Percentiles rank a stretch among this genome's conserved stretches.
Evolutionary conservation across 345 rosid species (phyloP).

Genomic region (Cardamine resedifolia): DNA sequence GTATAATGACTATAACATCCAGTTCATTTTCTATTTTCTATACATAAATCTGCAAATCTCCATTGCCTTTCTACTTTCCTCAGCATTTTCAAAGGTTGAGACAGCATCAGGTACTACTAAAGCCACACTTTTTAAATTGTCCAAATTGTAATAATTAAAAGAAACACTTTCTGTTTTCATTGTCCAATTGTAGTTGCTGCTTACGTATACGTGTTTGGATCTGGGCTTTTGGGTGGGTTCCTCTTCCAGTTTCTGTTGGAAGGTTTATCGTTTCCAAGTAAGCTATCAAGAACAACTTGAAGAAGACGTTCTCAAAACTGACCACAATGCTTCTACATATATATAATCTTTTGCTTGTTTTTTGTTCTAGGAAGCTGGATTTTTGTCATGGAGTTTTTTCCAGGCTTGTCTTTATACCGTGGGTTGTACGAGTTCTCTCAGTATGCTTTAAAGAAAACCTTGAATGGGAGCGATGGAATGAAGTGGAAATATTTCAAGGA

Average conservation of each 20-base stretch:
- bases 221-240: conserved; percentile 78
- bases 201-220: conserved; percentile 69
- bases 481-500: conserved; percentile 62
- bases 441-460: conserved; percentile 50
- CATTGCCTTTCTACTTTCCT: conserved; percentile 65
- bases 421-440: conserved; percentile 81
- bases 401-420: conserved; percentile 80
- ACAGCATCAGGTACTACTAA: conserved; percentile 80
- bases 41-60: conserved; percentile 86
- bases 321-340: not conserved
- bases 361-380: conserved; percentile 60
- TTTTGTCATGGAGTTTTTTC: conserved; percentile 69
- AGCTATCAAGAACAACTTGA: conserved; percentile 32
- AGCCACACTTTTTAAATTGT: not conserved
- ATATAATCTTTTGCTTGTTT: conserved; percentile 9
- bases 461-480: conserved; percentile 67
- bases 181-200: conserved; percentile 52
- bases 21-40: conserved; percentile 62
- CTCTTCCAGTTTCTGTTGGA: conserved; percentile 64
- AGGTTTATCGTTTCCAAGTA: conserved; percentile 79
- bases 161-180: conserved; percentile 1
- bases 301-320: not conserved
- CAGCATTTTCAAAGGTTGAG: conserved; percentile 68
- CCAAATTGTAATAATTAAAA: too few species aligned
- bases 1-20: conserved; percentile 68